Conservation (phyloP, 1,284 basidiomycete species). For the Lignosus rhinocerotis region DNA sequence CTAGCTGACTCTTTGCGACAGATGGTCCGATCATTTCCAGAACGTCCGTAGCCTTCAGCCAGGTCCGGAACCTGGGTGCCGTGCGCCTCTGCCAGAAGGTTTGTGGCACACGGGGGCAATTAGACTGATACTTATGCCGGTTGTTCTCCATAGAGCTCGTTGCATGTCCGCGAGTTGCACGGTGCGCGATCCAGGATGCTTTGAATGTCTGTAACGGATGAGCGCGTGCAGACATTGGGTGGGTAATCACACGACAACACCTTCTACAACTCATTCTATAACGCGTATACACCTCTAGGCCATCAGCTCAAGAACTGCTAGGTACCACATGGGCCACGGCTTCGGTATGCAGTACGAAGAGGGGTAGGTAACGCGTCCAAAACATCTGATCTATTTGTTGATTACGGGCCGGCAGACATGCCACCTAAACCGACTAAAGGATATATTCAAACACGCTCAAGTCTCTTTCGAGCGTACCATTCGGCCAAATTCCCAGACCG, state of each 20-base stretch:
- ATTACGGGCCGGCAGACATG: constrained; percentile 42
- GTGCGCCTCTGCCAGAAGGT: constrained; percentile 63
- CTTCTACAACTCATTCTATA: neutral
- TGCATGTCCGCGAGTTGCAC: constrained; percentile 66
- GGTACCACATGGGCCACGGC: constrained; percentile 58
- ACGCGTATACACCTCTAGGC: constrained; percentile 40
- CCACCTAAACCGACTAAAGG: constrained; percentile 53
- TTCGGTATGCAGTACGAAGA: constrained; percentile 62
- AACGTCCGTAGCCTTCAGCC: constrained; percentile 56
- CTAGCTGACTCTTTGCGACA: constrained; percentile 25
- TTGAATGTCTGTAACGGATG: constrained; percentile 13
- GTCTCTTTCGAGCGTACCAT: constrained; percentile 54
- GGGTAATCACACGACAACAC: constrained; percentile 11
- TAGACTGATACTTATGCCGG: neutral
- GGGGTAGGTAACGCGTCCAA: constrained; percentile 43
- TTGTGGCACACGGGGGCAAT: constrained; percentile 5
- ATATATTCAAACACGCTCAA: constrained; percentile 49
- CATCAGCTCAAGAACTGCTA: constrained; percentile 61
- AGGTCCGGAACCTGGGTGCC: constrained; percentile 65
- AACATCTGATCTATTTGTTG: neutral
- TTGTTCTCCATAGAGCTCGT: constrained; percentile 52
- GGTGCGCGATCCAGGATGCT: constrained; percentile 36
- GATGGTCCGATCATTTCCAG: constrained; percentile 69
- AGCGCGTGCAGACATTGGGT: constrained; percentile 59
- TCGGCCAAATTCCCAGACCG: constrained; percentile 48